A percentile compares a stretch with the other conserved stretches of the same genome.
These are phyloP conservation scores for Aristolochia californica DNA, from an alignment of 164 flowering plant genomes.

Conservation along the genomic window DNA sequence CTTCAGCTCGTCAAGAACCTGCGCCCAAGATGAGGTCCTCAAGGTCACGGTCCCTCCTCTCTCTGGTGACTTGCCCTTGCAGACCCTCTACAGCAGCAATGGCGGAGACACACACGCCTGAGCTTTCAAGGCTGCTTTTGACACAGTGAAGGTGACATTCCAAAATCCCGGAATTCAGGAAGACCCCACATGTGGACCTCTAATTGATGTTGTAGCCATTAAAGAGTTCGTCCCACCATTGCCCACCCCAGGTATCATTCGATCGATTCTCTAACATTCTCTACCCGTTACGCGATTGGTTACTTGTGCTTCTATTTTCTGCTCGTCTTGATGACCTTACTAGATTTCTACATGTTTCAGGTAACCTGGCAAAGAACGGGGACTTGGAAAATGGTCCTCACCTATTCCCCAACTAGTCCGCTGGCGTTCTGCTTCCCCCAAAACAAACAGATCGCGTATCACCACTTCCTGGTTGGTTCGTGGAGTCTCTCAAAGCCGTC, in stretches of 20 bases:
- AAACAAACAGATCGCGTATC: conserved; percentile 3
- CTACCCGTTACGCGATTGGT: too few species aligned
- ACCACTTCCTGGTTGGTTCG: conserved; percentile 13
- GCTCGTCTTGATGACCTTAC: neutral
- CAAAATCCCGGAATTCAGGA: conserved; percentile 87
- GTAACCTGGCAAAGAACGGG: conserved; percentile 9
- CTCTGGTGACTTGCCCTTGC: conserved; percentile 64
- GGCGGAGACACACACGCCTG: conserved; percentile 81
- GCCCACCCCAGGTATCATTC: conserved; percentile 46
- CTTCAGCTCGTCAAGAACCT: conserved; percentile 81
- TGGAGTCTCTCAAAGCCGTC: conserved; percentile 13
- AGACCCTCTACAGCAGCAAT: conserved; percentile 64
- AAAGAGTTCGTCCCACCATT: conserved; percentile 54
- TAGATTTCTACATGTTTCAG: neutral
- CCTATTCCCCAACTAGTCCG: conserved; percentile 4
- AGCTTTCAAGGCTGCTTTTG: conserved; percentile 48
- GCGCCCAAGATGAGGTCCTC: conserved; percentile 87
- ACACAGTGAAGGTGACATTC: conserved; percentile 35
- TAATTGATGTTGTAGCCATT: conserved; percentile 78
- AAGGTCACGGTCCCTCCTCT: conserved; percentile 54
- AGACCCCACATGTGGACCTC: conserved; percentile 92
- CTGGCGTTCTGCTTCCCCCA: conserved; percentile 12
- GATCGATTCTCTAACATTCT: too few species aligned
- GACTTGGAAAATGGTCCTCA: conserved; percentile 11
- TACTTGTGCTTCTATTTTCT: neutral